Evolutionary conservation across 139 green algal species (phyloP), one percentile per base, ranked within the genome.

Genomic region (Gonium pectorale): DNA sequence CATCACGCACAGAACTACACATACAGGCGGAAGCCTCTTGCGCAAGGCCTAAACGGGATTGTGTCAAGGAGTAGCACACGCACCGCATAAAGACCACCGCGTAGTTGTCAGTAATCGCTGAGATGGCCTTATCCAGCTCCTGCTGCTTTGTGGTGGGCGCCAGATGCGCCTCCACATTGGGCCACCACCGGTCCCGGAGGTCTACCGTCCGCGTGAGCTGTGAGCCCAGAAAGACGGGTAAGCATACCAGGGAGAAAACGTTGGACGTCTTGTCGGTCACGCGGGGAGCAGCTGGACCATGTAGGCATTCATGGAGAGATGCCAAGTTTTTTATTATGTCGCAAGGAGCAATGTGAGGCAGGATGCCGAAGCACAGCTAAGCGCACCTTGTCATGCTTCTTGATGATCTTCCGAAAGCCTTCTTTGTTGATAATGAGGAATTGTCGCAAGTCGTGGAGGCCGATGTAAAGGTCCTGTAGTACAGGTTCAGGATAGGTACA

Each of bases 321-420:
- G n/a, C n/a, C n/a, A n/a, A n/a, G n/a, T n/a, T n/a, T n/a, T n/a
- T n/a, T n/a, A n/a, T n/a, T n/a, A n/a, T n/a, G n/a, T n/a, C n/a
- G n/a, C n/a, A n/a, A n/a, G n/a, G n/a, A n/a, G n/a, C n/a, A n/a
- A n/a, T n/a, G n/a, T n/a, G n/a, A n/a, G n/a, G n/a, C n/a, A n/a
- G n/a, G n/a, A n/a, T n/a, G n/a, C n/a, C n/a, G n/a, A n/a, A n/a
- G n/a, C n/a, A n/a, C n/a, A n/a, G n/a, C n/a, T 7, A 5, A 8
- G 2, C 80, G 21, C 49, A 89, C 85, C 89, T 96, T 96, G 90
- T 96, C 93, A 64, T 96, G 93, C 87, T 96, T 96, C 86, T 96
- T 96, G 54, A 96, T 80, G 54, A 92, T 90, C 85, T 94, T 95
- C n/a, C 93, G 79, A 81, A 96, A 94, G 35, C 93, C 93, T 35